Evolutionary conservation across 1,284 basidiomycete genomes (phyloP), one percentile per base, ranked within the genome.

Genomic region (Heterobasidion irregulare): DNA sequence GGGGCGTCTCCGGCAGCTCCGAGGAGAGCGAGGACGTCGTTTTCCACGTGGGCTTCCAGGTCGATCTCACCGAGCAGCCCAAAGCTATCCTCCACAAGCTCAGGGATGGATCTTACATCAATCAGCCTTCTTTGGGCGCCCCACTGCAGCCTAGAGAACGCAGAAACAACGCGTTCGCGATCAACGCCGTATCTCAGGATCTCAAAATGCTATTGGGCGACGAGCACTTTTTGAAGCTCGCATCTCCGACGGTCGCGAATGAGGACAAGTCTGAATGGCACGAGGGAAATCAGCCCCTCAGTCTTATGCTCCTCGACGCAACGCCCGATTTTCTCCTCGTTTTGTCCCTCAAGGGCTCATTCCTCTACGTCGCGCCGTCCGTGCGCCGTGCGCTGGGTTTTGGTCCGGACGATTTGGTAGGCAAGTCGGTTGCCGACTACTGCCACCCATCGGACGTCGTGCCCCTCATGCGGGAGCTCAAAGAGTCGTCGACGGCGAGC

Each of bases 11-110:
- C 53, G 76, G 76, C 50, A 60, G 60, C 5, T 68, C 69, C 0
- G 70, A 76, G 18, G 79, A 80, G 61, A 74, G 73, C 43, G 75
- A 78, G 54, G 78, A 86, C 41, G 78, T 92, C 47, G 84, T 84
- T 18, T 97, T 90, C 68, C 86, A 92, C 63, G 87, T 98, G 57
- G 95, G 95, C 2, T 98, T 98, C 76, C 89, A 93, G 69, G 86
- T 94, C 53, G 92, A 97, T 68, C 75, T 98, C 50, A 86, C 86
- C 33, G 84, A 89, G 64, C 92, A 95, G 71, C 94, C 93, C 2
- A 84, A 84, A 64, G 82, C 83, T 0, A 94, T 97, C 58, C 71
- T 95, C 52, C 79, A 85, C 57, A 88, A 84, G 64, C 77, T 94
- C 56, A 71, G 78, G 18, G 83, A 89, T 61, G 91, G 91, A n/a